Evolutionary conservation across 768 basidiomycete species (phyloP), one percentile per base, ranked within the genome.

Genomic region (Boletus rex-veris): DNA sequence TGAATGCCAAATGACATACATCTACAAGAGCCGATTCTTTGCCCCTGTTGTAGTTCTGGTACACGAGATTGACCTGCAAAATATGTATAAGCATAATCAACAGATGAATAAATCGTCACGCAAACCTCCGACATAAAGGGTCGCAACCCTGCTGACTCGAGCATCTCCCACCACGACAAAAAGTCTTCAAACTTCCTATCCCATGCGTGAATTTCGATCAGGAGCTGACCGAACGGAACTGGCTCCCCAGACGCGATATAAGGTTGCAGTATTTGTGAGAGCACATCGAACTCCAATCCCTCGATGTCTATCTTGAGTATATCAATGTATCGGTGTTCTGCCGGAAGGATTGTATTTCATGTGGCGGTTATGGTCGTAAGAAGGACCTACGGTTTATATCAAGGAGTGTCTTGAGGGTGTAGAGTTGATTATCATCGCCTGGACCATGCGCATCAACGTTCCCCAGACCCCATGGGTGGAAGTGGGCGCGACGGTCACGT

Each of bases 21-120:
- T 82, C 81, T 7, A 75, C 77, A 14, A 83, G 74, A 51, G 80
- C 78, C 14, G 78, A 64, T 2, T 69, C 74, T 19, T 67, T 67
- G 5, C 73, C 73, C 52, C 64, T 73, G 61, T 82, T 81, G 64
- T 82, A 82, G 58, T 81, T 83, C 52, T 77, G 76, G 61, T 83
- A 83, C 18, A 83, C 79, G 40, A 83, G 65, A 64, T 82, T 83
- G 21, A 81, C 77, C 78, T 81, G 55, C 45, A 28, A n/a, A 4
- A 54, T 1, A 33, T 33, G 24, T 24, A n/a, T 61, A 15, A 69
- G 58, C 36, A 21, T 5, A 2, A 28, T 38, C 5, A 10, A 15
- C 10, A 14, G 21, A 24, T 11, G 1, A 11, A 43, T 4, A 45
- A 2, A 28, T 16, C n/a, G 21, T 3, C 1, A 6, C 35, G 62